These are phyloP conservation scores for Vigna angularis DNA, from an alignment of 306 rosid genomes.

Conservation along the genomic window DNA sequence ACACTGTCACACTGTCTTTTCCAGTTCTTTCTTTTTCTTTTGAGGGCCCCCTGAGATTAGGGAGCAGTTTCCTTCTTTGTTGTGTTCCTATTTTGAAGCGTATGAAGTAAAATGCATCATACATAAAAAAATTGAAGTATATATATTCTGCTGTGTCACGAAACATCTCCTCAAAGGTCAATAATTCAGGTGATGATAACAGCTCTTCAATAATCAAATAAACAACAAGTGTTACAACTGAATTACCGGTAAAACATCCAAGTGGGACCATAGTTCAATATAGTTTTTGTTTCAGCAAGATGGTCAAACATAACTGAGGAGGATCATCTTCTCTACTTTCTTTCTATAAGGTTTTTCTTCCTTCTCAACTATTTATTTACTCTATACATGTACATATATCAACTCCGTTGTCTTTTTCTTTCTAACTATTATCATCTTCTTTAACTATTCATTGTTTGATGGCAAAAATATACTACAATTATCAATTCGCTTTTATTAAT, in stretches of 20 bases:
- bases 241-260: background rate
- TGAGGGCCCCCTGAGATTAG: background rate
- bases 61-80: slow-evolving; percentile 40
- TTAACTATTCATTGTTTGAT: too few relatives aligned
- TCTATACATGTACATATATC: too few relatives aligned
- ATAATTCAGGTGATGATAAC: slow-evolving; percentile 6
- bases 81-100: slow-evolving; percentile 25
- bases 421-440: too few relatives aligned
- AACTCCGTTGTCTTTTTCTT: too few relatives aligned
- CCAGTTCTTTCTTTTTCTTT: slow-evolving; percentile 15
- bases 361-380: too few relatives aligned
- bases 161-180: background rate
- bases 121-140: background rate
- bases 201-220: background rate
- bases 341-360: too few relatives aligned
- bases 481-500: too few relatives aligned
- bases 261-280: background rate
- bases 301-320: slow-evolving; percentile 3
- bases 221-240: slow-evolving; percentile 37
- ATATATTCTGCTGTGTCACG: background rate
- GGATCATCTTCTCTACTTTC: too few relatives aligned
- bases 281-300: slow-evolving; percentile 11
- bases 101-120: slow-evolving; percentile 39
- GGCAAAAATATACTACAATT: too few relatives aligned
- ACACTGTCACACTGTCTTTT: slow-evolving; percentile 31